A percentile compares a stretch with the other conserved stretches of the same genome.
These are phyloP conservation scores for Phyllosticta citrichinensis DNA, from an alignment of 2,329 filamentous ascomycete genomes.

Conservation along the genomic window DNA sequence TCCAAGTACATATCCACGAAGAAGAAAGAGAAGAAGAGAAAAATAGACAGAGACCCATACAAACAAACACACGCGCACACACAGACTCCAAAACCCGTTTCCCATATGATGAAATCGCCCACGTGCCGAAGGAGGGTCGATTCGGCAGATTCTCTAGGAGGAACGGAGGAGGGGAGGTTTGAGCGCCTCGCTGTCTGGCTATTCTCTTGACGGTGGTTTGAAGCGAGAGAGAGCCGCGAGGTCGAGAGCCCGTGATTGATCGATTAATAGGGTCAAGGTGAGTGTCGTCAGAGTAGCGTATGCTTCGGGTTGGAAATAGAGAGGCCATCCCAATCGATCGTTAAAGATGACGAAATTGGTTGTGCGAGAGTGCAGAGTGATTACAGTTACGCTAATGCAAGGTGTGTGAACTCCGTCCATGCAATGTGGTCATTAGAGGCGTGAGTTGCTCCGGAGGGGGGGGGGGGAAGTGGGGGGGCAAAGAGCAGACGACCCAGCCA, in stretches of 20 bases:
- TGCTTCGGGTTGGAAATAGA: not conserved
- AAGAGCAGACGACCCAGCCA: not conserved
- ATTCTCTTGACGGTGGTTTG: not conserved
- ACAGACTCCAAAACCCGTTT: not conserved
- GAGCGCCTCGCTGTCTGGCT: not conserved
- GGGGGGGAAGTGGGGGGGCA: too few relatives aligned
- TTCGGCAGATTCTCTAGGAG: not conserved
- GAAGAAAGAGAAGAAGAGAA: not conserved
- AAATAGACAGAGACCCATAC: too few relatives aligned
- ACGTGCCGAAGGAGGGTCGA: not conserved
- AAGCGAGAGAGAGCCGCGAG: not conserved
- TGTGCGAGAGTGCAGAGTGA: not conserved
- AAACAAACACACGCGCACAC: too few relatives aligned
- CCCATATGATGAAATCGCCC: not conserved
- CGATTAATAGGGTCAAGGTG: not conserved
- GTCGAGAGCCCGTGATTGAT: not conserved
- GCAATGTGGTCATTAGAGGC: constrained; percentile 10
- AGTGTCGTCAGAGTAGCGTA: not conserved
- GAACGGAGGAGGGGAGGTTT: not conserved
- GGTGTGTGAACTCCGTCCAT: constrained; percentile 10
- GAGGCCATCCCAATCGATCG: not conserved
- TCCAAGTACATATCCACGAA: not conserved
- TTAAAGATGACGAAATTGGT: not conserved
- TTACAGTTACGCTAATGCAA: constrained; percentile 2
- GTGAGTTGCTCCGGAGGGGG: too few relatives aligned